Evolutionary conservation across 2,329 filamentous ascomycete species (phyloP).

Genomic region (Madurella mycetomatis): DNA sequence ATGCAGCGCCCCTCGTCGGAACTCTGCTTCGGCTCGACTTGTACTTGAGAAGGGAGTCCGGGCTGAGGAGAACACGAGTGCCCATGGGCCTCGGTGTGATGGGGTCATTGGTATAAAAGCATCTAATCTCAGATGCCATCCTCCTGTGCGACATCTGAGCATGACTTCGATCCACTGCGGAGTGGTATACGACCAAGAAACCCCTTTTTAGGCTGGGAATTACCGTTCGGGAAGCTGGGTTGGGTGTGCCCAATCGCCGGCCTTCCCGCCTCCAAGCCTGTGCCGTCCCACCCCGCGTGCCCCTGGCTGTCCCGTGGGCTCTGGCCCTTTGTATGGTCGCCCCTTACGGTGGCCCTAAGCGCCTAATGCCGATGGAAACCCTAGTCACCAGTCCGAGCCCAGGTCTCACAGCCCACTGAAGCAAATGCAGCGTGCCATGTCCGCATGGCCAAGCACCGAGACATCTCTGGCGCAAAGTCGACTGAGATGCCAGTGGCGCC

Average conservation of each 20-base stretch:
- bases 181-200: neutral
- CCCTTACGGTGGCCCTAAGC: neutral
- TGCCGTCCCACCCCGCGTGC: neutral
- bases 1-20: neutral
- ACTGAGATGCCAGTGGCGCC: neutral
- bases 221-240: conserved; percentile 8
- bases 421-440: neutral
- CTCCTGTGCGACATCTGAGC: neutral
- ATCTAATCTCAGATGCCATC: neutral
- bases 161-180: conserved; percentile 2
- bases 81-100: neutral
- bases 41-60: neutral
- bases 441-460: neutral
- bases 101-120: neutral
- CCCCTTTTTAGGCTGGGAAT: neutral
- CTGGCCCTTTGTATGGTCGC: neutral
- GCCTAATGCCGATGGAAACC: neutral
- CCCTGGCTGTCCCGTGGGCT: neutral
- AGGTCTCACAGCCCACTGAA: neutral
- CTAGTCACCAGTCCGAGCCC: neutral
- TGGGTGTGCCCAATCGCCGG: neutral
- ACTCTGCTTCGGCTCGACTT: neutral
- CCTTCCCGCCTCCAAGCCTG: neutral
- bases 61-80: neutral
- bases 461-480: neutral